Percentiles rank a stretch among this genome's conserved stretches.
Conservation (phyloP, 2,329 filamentous ascomycete species). For the Venturia carpophila region DNA sequence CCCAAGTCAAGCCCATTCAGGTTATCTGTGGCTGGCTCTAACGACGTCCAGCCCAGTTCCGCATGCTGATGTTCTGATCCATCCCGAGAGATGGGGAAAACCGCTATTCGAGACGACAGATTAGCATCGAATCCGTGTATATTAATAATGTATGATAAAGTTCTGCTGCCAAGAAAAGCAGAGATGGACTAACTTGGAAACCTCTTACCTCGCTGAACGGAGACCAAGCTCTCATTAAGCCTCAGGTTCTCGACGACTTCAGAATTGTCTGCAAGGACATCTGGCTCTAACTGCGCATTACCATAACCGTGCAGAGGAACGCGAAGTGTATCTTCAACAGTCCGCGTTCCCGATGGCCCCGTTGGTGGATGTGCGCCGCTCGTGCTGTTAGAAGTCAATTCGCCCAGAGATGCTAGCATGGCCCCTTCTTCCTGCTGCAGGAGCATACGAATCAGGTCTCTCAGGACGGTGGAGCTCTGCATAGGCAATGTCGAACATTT, state of each 20-base stretch:
- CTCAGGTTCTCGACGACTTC: background rate
- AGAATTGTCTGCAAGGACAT: background rate
- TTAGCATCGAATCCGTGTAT: background rate
- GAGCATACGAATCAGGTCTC: slow-evolving; percentile 20
- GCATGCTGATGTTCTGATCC: background rate
- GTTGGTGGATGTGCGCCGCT: background rate
- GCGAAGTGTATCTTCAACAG: background rate
- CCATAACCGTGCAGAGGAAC: background rate
- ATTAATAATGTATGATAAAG: background rate
- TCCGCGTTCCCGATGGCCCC: background rate
- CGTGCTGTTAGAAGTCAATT: background rate
- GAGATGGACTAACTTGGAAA: background rate
- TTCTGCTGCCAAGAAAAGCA: background rate
- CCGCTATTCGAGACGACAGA: background rate
- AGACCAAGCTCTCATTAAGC: slow-evolving; percentile 1
- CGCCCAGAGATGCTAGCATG: background rate
- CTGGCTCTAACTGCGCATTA: background rate
- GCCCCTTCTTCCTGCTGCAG: background rate
- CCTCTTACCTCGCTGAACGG: background rate
- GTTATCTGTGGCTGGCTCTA: background rate
- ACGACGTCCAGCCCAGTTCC: background rate
- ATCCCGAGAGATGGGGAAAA: background rate
- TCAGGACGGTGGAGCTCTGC: slow-evolving; percentile 28
- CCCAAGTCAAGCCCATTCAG: background rate
- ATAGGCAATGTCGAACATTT: slow-evolving; percentile 31